Percentiles rank a stretch among this genome's conserved stretches.
These are phyloP conservation scores for thale cress (Arabidopsis thaliana) DNA, from an alignment of 345 rosid genomes.

Conservation along the genomic window DNA sequence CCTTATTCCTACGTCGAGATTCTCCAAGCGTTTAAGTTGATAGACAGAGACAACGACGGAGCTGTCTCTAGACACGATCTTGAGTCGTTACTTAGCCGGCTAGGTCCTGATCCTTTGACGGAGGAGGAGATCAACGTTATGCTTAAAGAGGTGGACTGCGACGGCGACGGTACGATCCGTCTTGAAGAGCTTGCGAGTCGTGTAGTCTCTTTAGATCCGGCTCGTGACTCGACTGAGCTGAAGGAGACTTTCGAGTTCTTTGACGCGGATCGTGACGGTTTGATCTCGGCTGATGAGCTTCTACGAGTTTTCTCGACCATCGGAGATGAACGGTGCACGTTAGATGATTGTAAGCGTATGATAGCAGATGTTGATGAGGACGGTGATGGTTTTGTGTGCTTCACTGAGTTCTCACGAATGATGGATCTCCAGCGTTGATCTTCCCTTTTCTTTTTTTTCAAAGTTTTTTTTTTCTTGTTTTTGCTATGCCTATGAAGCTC, in stretches of 20 bases:
- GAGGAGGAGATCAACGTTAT: constrained; percentile 65
- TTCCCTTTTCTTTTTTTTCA: background rate
- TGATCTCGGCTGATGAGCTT: constrained; percentile 83
- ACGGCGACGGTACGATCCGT: constrained; percentile 47
- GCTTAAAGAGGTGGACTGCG: constrained; percentile 52
- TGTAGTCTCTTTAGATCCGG: constrained; percentile 41
- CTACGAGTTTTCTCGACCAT: constrained; percentile 51
- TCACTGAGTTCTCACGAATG: constrained; percentile 77
- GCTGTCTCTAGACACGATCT: constrained; percentile 60
- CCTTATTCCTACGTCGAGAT: constrained; percentile 49
- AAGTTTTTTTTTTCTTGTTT: background rate
- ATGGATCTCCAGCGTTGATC: constrained; percentile 60
- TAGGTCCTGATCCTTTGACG: constrained; percentile 57
- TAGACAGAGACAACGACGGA: constrained; percentile 68
- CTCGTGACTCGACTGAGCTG: constrained; percentile 58
- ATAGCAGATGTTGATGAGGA: constrained; percentile 71
- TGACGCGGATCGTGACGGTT: constrained; percentile 84
- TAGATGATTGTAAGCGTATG: constrained; percentile 89
- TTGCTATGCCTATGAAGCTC: background rate
- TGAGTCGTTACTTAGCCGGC: constrained; percentile 61
- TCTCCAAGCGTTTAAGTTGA: constrained; percentile 54
- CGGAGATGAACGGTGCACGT: constrained; percentile 75
- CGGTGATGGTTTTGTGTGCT: constrained; percentile 87
- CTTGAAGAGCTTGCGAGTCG: constrained; percentile 57
- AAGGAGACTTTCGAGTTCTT: constrained; percentile 77